Evolutionary conservation across 495 filamentous ascomycete genomes (phyloP).

Genomic region (Chaetomium cochliodes): DNA sequence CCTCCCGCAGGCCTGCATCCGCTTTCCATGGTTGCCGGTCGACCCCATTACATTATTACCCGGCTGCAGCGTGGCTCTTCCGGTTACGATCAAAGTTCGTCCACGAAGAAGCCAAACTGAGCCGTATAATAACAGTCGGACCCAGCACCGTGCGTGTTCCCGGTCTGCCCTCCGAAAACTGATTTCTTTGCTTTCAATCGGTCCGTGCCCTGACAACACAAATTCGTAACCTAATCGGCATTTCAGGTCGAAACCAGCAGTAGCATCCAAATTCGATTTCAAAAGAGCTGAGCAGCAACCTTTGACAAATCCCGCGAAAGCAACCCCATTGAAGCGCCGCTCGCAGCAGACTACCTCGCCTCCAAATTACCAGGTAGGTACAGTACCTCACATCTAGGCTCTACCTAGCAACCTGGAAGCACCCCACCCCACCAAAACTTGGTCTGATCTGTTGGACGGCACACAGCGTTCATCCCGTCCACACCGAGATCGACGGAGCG

Average conservation of each 20-base stretch:
- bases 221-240: not conserved
- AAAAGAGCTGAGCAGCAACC: not conserved
- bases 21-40: not conserved
- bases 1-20: not conserved
- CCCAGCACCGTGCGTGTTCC: conserved; percentile 11
- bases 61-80: conserved; percentile 7
- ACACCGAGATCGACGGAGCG: conserved; percentile 2
- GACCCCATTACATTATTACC: conserved; percentile 3
- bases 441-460: conserved; percentile 4
- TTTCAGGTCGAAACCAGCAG: not conserved
- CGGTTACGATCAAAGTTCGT: not conserved
- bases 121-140: not conserved
- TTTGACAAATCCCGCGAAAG: not conserved
- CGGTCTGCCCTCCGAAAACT: not conserved
- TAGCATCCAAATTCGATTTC: not conserved
- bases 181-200: not conserved
- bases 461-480: conserved; percentile 1
- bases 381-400: not conserved
- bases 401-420: too few relatives aligned
- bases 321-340: not conserved
- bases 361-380: too few relatives aligned
- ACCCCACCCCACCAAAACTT: conserved; percentile 14
- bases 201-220: conserved; percentile 10
- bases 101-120: not conserved
- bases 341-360: not conserved